Base-by-base conservation (phyloP, 306 rosid genomes). In the Gastrolobium villosum region DNA sequence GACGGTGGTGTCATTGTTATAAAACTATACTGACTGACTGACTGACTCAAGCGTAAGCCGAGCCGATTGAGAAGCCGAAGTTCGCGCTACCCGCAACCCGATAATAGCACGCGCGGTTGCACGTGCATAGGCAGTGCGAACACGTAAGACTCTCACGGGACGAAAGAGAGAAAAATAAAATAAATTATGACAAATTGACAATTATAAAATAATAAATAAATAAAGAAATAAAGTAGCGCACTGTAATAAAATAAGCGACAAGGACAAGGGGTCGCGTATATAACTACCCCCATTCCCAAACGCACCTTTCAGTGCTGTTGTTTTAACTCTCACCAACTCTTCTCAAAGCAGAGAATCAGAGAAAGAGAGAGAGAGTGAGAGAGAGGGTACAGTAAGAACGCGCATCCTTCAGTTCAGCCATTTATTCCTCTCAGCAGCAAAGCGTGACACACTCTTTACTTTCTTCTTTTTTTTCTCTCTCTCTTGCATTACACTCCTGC, bases 21-120 rank as follows among this genome's bases (percentile, higher is more conserved):
- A 20, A 20, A 20, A 26, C 54, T 64, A 0, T 20, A 57, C 54
- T 63, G 69, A 54, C 74, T 67, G 61, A 1, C 49, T 61, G 62
- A 36, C 26, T 20, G 26, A 20, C 26, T 7, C 5, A 69, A 81
- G 89, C 86, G 86, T 68, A 71, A 86, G 86, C 85, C 82, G 84
- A 90, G 94, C 96, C 90, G 88, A 81, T 74, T 48, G 9, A 79
- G 56, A 75, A 87, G 90, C 86, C 91, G 86, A 81, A 72, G 83
- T 81, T 84, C 32, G 76, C 88, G 92, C 87, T 81, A 64, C 87
- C 78, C 85, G 76, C 79, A 65, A 83, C 49, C 88, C 89, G 39
- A 89, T 65, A 70, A 74, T 62, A 72, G 64, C 87, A 83, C 87
- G 87, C 90, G 76, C 79, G 71, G 11, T 34, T 84, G 89, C 97